Evolutionary conservation across 805 yeast genomes (phyloP).

Genomic region (Nematodospora valgi): DNA sequence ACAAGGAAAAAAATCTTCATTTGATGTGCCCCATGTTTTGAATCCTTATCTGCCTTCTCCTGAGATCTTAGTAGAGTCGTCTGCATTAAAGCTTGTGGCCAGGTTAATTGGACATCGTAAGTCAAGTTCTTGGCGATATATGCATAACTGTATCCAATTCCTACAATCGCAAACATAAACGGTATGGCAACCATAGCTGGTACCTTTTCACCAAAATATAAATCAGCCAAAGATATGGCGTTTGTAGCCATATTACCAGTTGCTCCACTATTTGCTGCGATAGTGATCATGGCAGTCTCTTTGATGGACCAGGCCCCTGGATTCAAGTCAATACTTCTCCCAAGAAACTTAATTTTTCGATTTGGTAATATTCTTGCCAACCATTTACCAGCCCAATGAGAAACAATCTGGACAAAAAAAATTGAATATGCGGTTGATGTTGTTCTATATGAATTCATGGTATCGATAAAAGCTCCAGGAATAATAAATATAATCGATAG

Average conservation of each 20-base stretch:
- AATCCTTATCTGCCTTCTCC: no score
- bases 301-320: constrained; percentile 58
- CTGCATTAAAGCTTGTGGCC: no score
- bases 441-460: no score
- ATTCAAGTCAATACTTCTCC: constrained; percentile 34
- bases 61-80: no score
- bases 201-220: constrained; percentile 38
- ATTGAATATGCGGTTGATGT: no score
- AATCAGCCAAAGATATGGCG: constrained; percentile 45
- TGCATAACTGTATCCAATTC: no score
- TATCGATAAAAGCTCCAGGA: no score
- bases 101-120: no score
- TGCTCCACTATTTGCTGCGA: constrained; percentile 52
- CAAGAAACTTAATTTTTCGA: constrained; percentile 15
- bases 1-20: no score
- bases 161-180: constrained; percentile 51
- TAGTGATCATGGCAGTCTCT: constrained; percentile 50
- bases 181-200: constrained; percentile 34
- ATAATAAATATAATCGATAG: constrained; percentile 31
- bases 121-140: no score
- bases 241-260: constrained; percentile 50
- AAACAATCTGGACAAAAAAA: constrained; percentile 49
- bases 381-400: constrained; percentile 47
- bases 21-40: no score
- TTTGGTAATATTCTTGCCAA: constrained; percentile 41